Percentiles rank a stretch among this genome's conserved stretches.
phyloP scores from a whole-genome alignment of 2,329 filamentous ascomycete species.

The Calonectria pseudoreteaudii region DNA sequence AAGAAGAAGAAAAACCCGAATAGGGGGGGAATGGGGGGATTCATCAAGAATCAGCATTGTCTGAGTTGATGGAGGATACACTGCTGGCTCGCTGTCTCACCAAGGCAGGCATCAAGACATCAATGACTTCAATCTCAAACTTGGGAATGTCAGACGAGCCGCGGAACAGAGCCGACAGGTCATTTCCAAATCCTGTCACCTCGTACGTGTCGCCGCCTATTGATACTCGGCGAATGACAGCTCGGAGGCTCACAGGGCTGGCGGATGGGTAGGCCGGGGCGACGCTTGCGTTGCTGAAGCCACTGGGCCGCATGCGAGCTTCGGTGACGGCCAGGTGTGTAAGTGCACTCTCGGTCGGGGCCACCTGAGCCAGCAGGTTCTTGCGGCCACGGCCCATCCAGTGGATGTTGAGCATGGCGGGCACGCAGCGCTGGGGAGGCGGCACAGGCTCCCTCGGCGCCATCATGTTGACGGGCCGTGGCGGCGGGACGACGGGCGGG shows the following conservation, averaged over 20 bases:
- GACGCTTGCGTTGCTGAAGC: conserved; percentile 22
- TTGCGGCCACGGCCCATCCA: conserved; percentile 45
- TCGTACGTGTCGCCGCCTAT: conserved; percentile 39
- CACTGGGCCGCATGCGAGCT: conserved; percentile 28
- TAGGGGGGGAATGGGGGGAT: no score
- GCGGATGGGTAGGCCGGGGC: conserved; percentile 17
- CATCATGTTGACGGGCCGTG: neutral
- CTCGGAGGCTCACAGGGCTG: conserved; percentile 10
- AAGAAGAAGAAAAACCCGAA: neutral
- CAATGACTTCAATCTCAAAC: conserved; percentile 36
- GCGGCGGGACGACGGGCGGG: neutral
- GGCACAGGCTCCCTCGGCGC: neutral
- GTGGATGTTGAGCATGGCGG: conserved; percentile 43
- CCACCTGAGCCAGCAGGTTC: conserved; percentile 45
- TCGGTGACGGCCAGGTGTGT: conserved; percentile 35
- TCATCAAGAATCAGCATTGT: neutral
- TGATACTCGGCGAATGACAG: conserved; percentile 37
- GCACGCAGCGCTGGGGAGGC: neutral
- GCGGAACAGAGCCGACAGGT: conserved; percentile 39
- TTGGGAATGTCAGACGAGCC: conserved; percentile 34
- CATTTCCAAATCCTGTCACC: conserved; percentile 41
- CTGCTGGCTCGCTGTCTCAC: neutral
- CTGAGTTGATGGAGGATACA: neutral
- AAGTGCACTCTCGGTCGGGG: conserved; percentile 49
- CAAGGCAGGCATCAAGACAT: neutral